A percentile compares a stretch with the other conserved stretches of the same genome.
These are phyloP conservation scores for Trichoderma breve DNA, from an alignment of 2,329 filamentous ascomycete genomes.

Conservation along the genomic window DNA sequence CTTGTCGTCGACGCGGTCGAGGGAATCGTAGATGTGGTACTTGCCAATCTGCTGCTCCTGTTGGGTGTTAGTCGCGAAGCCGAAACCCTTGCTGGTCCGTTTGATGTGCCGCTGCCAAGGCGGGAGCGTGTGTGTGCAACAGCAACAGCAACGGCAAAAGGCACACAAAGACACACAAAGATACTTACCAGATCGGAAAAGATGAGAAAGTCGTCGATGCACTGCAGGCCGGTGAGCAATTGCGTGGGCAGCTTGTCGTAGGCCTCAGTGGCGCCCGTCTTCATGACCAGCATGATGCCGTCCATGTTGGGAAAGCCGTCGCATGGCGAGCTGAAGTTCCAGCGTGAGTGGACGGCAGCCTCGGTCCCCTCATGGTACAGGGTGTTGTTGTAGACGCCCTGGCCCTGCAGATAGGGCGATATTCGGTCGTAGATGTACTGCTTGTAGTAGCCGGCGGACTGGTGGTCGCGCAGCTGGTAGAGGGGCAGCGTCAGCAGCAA, in stretches of 20 bases:
- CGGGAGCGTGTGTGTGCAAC: neutral
- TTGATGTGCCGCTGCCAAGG: conserved; percentile 8
- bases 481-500: conserved; percentile 33
- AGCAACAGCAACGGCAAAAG: neutral
- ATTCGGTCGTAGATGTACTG: conserved; percentile 33
- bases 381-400: conserved; percentile 39
- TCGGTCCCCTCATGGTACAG: conserved; percentile 39
- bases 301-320: conserved; percentile 42
- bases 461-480: conserved; percentile 31
- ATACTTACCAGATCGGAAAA: conserved; percentile 51
- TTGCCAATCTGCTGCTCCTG: conserved; percentile 51
- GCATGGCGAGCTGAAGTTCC: conserved; percentile 40
- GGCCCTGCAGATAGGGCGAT: conserved; percentile 30
- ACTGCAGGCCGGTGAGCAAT: conserved; percentile 53
- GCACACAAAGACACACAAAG: neutral
- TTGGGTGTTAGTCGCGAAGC: conserved; percentile 4
- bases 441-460: conserved; percentile 26
- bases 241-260: conserved; percentile 55
- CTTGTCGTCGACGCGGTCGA: conserved; percentile 39
- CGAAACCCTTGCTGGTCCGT: neutral
- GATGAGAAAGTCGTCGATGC: conserved; percentile 53
- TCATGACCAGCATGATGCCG: conserved; percentile 53
- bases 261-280: conserved; percentile 57
- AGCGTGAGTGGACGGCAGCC: conserved; percentile 33
- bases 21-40: conserved; percentile 42